These are phyloP conservation scores for Deakozyma indianensis DNA, from an alignment of 805 yeast genomes.

Conservation along the genomic window DNA sequence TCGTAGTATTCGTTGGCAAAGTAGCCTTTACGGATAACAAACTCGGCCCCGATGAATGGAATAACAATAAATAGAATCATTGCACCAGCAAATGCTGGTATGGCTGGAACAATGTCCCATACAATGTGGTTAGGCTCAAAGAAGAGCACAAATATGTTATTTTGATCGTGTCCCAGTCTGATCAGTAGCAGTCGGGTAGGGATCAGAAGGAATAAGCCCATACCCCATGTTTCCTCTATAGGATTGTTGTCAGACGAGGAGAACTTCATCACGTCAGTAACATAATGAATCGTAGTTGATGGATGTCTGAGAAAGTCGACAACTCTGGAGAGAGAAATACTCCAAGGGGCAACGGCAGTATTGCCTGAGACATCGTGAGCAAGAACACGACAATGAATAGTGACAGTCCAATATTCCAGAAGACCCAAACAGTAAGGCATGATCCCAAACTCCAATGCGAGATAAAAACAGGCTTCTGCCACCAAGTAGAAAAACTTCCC, in stretches of 20 bases:
- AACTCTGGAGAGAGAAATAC: background rate
- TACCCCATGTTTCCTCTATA: background rate
- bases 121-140: background rate
- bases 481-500: background rate
- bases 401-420: background rate
- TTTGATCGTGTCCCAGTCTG: background rate
- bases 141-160: background rate
- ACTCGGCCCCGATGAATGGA: background rate
- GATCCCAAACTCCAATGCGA: background rate
- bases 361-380: background rate
- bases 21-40: background rate
- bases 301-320: background rate
- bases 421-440: background rate
- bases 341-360: background rate
- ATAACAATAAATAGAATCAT: background rate
- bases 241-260: background rate
- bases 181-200: background rate
- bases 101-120: background rate
- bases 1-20: background rate
- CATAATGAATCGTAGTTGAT: background rate
- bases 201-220: background rate
- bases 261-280: background rate
- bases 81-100: background rate
- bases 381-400: background rate
- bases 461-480: background rate